Base-by-base conservation (phyloP, 2,329 filamentous ascomycete species). In the Dothideomycetes sp. region DNA sequence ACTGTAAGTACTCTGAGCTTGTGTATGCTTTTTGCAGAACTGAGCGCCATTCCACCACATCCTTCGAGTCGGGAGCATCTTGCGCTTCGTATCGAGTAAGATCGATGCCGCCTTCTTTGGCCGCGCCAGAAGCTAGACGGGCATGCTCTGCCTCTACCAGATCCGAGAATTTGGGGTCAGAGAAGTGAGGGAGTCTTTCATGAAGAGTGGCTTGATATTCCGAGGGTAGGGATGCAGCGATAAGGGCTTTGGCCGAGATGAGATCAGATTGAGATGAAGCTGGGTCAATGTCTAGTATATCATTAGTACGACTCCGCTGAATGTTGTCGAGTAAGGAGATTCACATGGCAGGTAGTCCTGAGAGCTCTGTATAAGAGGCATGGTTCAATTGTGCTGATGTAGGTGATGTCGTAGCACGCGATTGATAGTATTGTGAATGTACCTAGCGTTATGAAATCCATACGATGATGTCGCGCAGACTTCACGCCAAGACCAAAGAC, bases 241-340 rank as follows among this genome's bases (percentile, higher is more conserved):
- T 81, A 47, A 89, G 75, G 46, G 75, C 65, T 59, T 77, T 69
- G 42, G 86, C 85, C 45, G 77, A 72, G 41, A 70, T 64, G 53
- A 84, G 77, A 52, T 78, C 75, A 37, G 66, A 50, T 15, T 71
- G 57, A 4, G 80, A 79, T 31, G 82, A 81, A 38, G 81, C 75
- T 14, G 69, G 55, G 64, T 98, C 89, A 59, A 96, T 81, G 64
- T 94, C 86, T 93, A 59, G n/a, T n/a, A n/a, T n/a, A n/a, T n/a
- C n/a, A 51, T 35, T 45, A 37, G 36, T 32, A 38, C 49, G 30
- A 41, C 39, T 39, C 48, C 52, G 56, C n/a, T 53, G 51, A 43
- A 29, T 22, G 10, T 37, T 14, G n/a, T 30, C 18, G 16, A 15
- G 32, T 17, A 11, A 33, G 31, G 48, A 18, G 53, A 4, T 30